phyloP scores from a whole-genome alignment of 768 basidiomycete species.

The Pleurotus giganteus region DNA sequence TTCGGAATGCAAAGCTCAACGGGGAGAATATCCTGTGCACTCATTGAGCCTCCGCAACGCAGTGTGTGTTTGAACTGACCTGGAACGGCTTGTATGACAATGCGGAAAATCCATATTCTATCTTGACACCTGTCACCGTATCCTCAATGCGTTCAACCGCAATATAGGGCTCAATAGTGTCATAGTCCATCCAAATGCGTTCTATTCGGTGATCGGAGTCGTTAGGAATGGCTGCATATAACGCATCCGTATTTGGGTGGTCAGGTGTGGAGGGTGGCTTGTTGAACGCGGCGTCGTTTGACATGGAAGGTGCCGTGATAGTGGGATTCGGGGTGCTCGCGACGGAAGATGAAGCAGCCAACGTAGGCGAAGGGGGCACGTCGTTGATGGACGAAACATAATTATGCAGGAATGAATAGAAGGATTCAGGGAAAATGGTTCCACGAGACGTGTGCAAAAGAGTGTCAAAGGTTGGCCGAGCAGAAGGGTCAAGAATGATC shows the following conservation, averaged over 20 bases:
- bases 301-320: slow-evolving; percentile 30
- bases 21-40: slow-evolving; percentile 70
- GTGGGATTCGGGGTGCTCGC: slow-evolving; percentile 27
- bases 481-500: slow-evolving; percentile 76
- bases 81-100: slow-evolving; percentile 54
- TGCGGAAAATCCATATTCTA: slow-evolving; percentile 50
- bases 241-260: slow-evolving; percentile 22
- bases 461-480: slow-evolving; percentile 80
- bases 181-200: slow-evolving; percentile 84
- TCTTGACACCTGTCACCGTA: slow-evolving; percentile 44
- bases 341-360: slow-evolving; percentile 31
- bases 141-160: slow-evolving; percentile 43
- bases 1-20: slow-evolving; percentile 77
- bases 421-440: slow-evolving; percentile 84
- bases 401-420: slow-evolving; percentile 93
- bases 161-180: slow-evolving; percentile 74
- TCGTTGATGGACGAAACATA: slow-evolving; percentile 84
- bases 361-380: slow-evolving; percentile 45
- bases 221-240: slow-evolving; percentile 51
- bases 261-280: slow-evolving; percentile 29
- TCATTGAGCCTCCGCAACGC: too few relatives aligned
- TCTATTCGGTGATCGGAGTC: slow-evolving; percentile 88
- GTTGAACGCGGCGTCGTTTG: slow-evolving; percentile 21
- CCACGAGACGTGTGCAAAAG: slow-evolving; percentile 74
- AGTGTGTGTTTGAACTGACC: too few relatives aligned